These are phyloP conservation scores for Diutina rugosa DNA, from an alignment of 1,139 yeast species.

Conservation along the genomic window DNA sequence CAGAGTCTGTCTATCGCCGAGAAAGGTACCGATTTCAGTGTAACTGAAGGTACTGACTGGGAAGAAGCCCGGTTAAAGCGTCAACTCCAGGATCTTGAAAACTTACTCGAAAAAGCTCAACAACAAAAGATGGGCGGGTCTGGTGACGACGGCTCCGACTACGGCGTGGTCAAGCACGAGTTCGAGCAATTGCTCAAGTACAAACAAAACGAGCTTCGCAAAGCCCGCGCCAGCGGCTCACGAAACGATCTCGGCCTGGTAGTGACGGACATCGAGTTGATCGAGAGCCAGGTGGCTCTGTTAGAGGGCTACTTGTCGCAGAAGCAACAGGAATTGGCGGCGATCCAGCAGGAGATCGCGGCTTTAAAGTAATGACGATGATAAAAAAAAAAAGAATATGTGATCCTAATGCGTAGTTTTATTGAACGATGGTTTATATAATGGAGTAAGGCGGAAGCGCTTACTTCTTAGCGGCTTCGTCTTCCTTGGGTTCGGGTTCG, in stretches of 20 bases:
- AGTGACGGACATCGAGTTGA: conserved; percentile 46
- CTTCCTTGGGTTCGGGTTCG: conserved; percentile 56
- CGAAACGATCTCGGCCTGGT: conserved; percentile 26
- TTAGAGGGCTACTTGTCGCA: conserved; percentile 42
- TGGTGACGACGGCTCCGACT: neutral
- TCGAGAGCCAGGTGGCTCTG: conserved; percentile 51
- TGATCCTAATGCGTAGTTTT: neutral
- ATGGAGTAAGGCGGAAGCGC: neutral
- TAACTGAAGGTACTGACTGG: conserved; percentile 71
- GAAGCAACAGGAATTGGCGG: conserved; percentile 38
- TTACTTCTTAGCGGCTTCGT: conserved; percentile 18
- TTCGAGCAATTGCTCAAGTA: conserved; percentile 70
- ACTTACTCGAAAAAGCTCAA: conserved; percentile 46
- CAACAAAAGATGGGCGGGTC: conserved; percentile 3
- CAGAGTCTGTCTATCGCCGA: conserved; percentile 36
- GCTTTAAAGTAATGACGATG: neutral
- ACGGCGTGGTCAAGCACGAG: conserved; percentile 42
- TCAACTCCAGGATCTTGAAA: conserved; percentile 63
- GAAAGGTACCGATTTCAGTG: conserved; percentile 62
- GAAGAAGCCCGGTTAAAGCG: conserved; percentile 77
- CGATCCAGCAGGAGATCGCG: conserved; percentile 30
- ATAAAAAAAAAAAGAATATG: neutral
- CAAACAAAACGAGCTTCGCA: conserved; percentile 12
- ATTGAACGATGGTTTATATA: neutral
- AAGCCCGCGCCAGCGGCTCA: neutral